A percentile compares a stretch with the other conserved stretches of the same genome.
phyloP scores from a whole-genome alignment of 257 asterid genomes.

The Solanum gracilifrons region DNA sequence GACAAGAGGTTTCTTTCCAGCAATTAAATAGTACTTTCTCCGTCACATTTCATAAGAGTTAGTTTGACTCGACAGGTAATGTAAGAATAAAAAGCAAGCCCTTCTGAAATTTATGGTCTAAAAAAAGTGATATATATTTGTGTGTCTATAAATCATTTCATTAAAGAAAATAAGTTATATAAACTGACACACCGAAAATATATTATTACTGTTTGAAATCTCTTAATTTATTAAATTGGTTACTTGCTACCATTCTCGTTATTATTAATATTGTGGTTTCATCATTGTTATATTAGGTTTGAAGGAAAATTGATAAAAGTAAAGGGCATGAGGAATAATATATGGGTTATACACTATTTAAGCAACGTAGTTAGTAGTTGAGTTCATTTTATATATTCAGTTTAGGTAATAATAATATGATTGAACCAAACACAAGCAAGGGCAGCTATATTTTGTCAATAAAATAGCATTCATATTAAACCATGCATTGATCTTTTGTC shows the following conservation, averaged over 20 bases:
- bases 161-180: no score
- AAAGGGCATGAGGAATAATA: not conserved
- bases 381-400: not conserved
- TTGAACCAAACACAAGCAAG: not conserved
- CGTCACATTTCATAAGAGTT: not conserved
- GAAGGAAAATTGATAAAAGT: not conserved
- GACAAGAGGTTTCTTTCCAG: not conserved
- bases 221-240: not conserved
- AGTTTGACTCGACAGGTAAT: not conserved
- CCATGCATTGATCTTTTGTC: not conserved
- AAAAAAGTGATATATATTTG: no score
- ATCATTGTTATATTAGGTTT: not conserved
- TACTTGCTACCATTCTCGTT: not conserved
- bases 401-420: not conserved
- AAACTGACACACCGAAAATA: not conserved
- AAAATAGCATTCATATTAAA: not conserved
- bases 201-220: not conserved
- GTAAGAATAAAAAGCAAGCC: accelerated
- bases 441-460: not conserved
- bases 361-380: not conserved
- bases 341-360: not conserved
- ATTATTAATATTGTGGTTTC: not conserved
- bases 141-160: no score
- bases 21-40: not conserved
- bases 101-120: no score